Percentiles rank a stretch among this genome's conserved stretches.
phyloP scores from a whole-genome alignment of 2,329 filamentous ascomycete genomes.

The Aspergillus pseudoviridinutans region DNA sequence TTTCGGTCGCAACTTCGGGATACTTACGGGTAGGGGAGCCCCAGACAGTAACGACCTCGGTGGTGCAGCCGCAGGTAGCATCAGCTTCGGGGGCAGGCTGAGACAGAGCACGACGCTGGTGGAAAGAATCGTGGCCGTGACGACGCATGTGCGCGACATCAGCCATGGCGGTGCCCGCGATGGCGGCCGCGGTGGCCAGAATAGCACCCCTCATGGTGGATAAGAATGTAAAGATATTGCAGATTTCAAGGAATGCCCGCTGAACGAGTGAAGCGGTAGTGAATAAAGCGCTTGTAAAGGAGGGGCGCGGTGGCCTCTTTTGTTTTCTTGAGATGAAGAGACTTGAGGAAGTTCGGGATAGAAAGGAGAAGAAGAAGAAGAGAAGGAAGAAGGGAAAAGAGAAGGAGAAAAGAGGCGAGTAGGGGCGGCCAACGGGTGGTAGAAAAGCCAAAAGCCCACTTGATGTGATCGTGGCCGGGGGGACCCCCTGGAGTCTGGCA shows the following conservation, averaged over 20 bases:
- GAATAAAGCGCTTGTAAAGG: conserved; percentile 16
- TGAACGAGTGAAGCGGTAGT: conserved; percentile 58
- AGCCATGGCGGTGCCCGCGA: conserved; percentile 52
- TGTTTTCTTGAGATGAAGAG: conserved; percentile 4
- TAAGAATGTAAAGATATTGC: conserved; percentile 14
- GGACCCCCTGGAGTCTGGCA: too few relatives aligned
- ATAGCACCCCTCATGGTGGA: conserved; percentile 71
- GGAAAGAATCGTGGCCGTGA: conserved; percentile 50
- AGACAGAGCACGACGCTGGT: conserved; percentile 51
- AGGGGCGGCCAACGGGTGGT: neutral
- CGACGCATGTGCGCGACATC: conserved; percentile 53
- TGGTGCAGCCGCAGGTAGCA: conserved; percentile 65
- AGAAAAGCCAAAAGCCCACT: neutral
- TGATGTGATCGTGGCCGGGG: too few relatives aligned
- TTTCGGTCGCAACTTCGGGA: neutral
- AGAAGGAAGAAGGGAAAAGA: conserved; percentile 4
- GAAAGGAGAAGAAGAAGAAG: conserved; percentile 6
- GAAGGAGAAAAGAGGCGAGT: conserved; percentile 2
- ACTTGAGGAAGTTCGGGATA: conserved; percentile 9
- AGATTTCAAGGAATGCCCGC: conserved; percentile 64
- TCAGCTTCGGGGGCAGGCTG: conserved; percentile 31
- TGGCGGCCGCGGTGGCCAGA: conserved; percentile 56
- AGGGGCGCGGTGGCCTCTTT: conserved; percentile 16
- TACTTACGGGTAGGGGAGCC: conserved; percentile 61
- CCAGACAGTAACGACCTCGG: conserved; percentile 67